A percentile compares a stretch with the other conserved stretches of the same genome.
Conservation (phyloP, 495 filamentous ascomycete genomes). For the Parathielavia appendiculata region DNA sequence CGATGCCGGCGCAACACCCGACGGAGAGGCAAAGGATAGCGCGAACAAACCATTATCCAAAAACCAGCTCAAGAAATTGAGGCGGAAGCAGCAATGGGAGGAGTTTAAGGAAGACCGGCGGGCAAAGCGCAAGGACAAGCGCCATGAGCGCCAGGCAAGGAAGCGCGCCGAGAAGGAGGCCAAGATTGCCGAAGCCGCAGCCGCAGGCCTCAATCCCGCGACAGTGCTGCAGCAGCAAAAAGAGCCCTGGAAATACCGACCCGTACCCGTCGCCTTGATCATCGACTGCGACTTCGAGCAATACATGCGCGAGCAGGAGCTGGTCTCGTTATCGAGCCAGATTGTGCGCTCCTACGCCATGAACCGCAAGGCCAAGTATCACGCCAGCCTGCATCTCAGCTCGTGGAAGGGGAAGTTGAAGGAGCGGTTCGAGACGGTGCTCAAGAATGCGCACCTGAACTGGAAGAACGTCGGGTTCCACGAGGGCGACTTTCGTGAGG, state of each 20-base stretch:
- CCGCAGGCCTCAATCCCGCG: slow-evolving; percentile 36
- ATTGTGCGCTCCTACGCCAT: slow-evolving; percentile 85
- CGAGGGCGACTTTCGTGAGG: slow-evolving; percentile 63
- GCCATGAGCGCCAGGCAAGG: slow-evolving; percentile 56
- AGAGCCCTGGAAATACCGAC: slow-evolving; percentile 35
- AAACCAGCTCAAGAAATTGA: slow-evolving; percentile 71
- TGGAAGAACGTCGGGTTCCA: slow-evolving; percentile 76
- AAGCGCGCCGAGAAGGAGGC: slow-evolving; percentile 41
- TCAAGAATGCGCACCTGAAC: slow-evolving; percentile 59
- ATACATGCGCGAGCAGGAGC: slow-evolving; percentile 78
- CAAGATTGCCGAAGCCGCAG: slow-evolving; percentile 40
- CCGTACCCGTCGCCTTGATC: slow-evolving; percentile 68
- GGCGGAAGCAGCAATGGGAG: slow-evolving; percentile 61
- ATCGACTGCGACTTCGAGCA: slow-evolving; percentile 91
- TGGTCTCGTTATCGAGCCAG: slow-evolving; percentile 74
- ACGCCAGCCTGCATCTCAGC: slow-evolving; percentile 64
- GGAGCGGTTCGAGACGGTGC: slow-evolving; percentile 69
- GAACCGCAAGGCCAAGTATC: slow-evolving; percentile 61
- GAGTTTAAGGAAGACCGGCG: slow-evolving; percentile 64
- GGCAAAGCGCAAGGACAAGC: slow-evolving; percentile 64
- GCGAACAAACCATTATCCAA: slow-evolving; percentile 56
- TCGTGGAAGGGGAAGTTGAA: slow-evolving; percentile 72
- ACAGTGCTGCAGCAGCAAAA: slow-evolving; percentile 18
- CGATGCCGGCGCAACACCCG: neutral
- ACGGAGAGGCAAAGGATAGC: slow-evolving; percentile 10